Evolutionary conservation across 129 eudicot genomes (phyloP).

Genomic region (Ambrosia trifida): DNA sequence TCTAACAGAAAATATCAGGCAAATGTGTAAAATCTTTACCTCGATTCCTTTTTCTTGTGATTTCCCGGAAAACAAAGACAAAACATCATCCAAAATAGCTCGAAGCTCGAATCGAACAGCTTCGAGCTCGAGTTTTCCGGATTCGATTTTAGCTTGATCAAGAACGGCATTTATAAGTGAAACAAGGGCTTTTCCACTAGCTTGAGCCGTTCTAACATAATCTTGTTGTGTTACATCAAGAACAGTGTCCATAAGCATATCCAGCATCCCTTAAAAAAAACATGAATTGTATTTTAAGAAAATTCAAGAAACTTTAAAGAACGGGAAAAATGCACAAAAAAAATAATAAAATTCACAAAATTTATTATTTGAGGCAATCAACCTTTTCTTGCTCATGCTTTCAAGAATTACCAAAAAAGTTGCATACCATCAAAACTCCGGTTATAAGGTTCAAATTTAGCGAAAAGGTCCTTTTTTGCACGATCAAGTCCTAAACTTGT

Average conservation of each 20-base stretch:
- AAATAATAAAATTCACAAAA: no score
- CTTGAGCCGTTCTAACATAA: conserved; percentile 91
- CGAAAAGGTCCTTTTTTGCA: neutral
- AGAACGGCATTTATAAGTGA: conserved; percentile 91
- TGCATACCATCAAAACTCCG: neutral
- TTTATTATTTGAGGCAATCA: no score
- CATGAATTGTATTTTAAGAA: neutral
- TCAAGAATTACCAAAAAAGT: no score
- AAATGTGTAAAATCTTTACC: conserved; percentile 41
- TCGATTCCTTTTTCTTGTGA: conserved; percentile 93
- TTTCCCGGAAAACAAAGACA: conserved; percentile 87
- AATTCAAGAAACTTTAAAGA: neutral
- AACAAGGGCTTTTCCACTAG: conserved; percentile 90
- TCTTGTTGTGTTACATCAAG: conserved; percentile 92
- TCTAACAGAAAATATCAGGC: neutral
- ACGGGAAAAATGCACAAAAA: no score
- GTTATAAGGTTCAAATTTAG: neutral
- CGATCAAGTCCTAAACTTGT: neutral
- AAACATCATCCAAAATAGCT: conserved; percentile 78
- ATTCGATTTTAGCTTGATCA: conserved; percentile 96
- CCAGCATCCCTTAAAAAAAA: conserved; percentile 69
- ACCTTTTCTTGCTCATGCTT: no score
- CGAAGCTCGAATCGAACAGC: conserved; percentile 74
- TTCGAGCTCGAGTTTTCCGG: conserved; percentile 94
- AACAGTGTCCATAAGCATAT: conserved; percentile 84